Conservation (phyloP, 768 basidiomycete species). For the Boletus rufocinnamomeus region DNA sequence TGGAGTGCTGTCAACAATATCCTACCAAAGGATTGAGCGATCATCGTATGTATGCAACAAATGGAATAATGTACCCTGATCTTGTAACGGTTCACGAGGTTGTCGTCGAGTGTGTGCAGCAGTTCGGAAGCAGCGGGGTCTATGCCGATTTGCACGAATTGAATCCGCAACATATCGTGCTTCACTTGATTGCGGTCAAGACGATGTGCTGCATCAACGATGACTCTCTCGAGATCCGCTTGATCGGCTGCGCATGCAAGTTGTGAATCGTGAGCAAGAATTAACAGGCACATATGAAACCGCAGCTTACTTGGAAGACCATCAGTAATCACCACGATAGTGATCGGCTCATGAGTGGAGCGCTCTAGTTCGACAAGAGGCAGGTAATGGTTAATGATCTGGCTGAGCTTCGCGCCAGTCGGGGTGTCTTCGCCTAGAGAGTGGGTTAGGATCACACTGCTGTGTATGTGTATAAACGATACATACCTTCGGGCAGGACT, state of each 20-base stretch:
- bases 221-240: constrained; percentile 27
- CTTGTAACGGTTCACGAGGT: constrained; percentile 34
- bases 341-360: constrained; percentile 37
- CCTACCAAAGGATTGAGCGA: constrained; percentile 27
- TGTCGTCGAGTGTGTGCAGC: constrained; percentile 43
- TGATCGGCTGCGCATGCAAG: constrained; percentile 28
- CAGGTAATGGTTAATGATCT: constrained; percentile 41
- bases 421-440: constrained; percentile 37
- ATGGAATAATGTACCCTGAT: constrained; percentile 27
- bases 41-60: neutral
- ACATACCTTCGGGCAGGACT: constrained; percentile 27
- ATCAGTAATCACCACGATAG: constrained; percentile 41
- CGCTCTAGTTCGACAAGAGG: constrained; percentile 32
- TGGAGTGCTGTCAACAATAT: constrained; percentile 50
- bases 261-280: neutral
- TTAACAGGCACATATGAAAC: neutral
- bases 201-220: constrained; percentile 40
- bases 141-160: constrained; percentile 49
- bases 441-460: constrained; percentile 1
- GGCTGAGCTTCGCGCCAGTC: constrained; percentile 38
- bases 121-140: constrained; percentile 40
- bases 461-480: neutral
- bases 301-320: constrained; percentile 40
- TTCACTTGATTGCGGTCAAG: constrained; percentile 39
- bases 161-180: constrained; percentile 44